phyloP scores from a whole-genome alignment of 441 rosid genomes.

The Gossypium aridum region DNA sequence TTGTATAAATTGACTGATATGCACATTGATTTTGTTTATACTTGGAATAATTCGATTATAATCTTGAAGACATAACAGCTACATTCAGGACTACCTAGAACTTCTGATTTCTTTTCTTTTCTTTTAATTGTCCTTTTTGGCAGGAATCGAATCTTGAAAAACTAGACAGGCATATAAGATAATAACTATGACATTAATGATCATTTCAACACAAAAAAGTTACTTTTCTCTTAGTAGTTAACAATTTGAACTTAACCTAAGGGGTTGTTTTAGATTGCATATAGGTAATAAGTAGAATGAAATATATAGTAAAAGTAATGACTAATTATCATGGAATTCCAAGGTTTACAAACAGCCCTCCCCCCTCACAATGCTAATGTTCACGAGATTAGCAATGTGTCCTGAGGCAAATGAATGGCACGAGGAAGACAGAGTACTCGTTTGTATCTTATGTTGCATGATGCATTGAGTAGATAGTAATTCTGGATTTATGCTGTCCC shows the following conservation, averaged over 20 bases:
- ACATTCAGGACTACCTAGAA: background rate
- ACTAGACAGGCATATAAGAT: background rate
- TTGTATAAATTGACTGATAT: background rate
- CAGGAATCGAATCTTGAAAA: background rate
- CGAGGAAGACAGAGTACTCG: background rate
- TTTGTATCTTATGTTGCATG: background rate
- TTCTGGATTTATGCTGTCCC: background rate
- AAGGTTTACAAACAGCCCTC: background rate
- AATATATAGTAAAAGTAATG: background rate
- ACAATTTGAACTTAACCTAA: background rate
- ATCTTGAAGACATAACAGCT: background rate
- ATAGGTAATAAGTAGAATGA: background rate
- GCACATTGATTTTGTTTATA: background rate
- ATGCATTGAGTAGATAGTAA: background rate
- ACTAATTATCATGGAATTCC: slow-evolving; percentile 2
- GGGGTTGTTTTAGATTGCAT: background rate
- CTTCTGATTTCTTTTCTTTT: background rate
- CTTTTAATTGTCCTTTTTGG: background rate
- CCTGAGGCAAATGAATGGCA: background rate
- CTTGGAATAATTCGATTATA: background rate
- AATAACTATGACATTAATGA: background rate
- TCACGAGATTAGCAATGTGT: background rate
- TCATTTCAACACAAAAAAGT: background rate
- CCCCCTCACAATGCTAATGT: background rate
- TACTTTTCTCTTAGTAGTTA: background rate